Evolutionary conservation across 2,329 filamentous ascomycete species (phyloP).

Genomic region (Cladosporium austrohemisphaericum): DNA sequence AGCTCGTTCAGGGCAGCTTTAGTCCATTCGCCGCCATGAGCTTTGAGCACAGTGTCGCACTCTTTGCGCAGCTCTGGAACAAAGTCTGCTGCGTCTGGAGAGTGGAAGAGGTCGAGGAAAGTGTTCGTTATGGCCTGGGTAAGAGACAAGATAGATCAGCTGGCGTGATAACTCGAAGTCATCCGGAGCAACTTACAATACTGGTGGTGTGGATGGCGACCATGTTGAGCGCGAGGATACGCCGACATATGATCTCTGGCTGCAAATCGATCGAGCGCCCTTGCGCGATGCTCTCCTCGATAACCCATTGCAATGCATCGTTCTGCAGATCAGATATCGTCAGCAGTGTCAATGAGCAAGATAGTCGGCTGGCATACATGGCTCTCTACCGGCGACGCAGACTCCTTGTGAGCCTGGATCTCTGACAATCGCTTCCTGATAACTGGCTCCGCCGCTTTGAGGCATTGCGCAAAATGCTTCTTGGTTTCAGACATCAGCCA

Average conservation of each 20-base stretch:
- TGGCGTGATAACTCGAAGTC: background rate
- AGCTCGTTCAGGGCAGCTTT: conserved; percentile 23
- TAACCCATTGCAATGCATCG: conserved; percentile 25
- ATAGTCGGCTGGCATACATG: background rate
- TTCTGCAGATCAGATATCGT: conserved; percentile 5
- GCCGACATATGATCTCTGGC: conserved; percentile 18
- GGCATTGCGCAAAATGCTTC: conserved; percentile 11
- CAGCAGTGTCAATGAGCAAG: background rate
- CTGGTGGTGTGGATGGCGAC: conserved; percentile 27
- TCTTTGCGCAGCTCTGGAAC: conserved; percentile 24
- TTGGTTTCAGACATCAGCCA: conserved; percentile 13
- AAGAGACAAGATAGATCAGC: no score
- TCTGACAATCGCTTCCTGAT: conserved; percentile 19
- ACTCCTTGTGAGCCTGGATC: conserved; percentile 9
- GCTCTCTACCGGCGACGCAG: background rate
- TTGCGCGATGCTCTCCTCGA: conserved; percentile 17
- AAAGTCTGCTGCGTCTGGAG: conserved; percentile 17
- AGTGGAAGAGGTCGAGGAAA: conserved; percentile 23
- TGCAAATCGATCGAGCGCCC: conserved; percentile 17
- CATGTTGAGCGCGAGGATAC: conserved; percentile 23
- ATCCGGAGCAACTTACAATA: conserved; percentile 7
- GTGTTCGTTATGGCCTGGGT: conserved; percentile 22
- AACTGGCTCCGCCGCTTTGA: conserved; percentile 16
- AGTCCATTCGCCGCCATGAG: conserved; percentile 20
- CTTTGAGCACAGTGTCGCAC: conserved; percentile 17